Base-by-base conservation (phyloP, 2,329 filamentous ascomycete species). In the Sporothrix brunneoviolacea region DNA sequence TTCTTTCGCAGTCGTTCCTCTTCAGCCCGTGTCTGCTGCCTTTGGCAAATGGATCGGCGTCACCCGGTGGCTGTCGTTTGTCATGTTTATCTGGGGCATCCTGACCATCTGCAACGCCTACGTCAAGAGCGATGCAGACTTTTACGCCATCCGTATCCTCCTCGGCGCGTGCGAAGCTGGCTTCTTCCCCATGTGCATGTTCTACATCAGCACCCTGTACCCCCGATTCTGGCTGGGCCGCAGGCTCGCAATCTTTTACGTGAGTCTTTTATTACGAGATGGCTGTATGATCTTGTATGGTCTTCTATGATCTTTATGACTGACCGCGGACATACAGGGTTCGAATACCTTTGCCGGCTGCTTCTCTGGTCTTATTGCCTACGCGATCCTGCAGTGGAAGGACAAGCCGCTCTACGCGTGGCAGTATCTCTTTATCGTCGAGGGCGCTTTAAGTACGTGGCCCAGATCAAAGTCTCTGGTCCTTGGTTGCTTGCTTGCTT, bases 161-260 rank as follows among this genome's bases (percentile, higher is more conserved):
- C 57, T 62, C 55, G 65, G 54, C 1, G 44, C 36, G 16, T 57
- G 51, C 53, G 61, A 62, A 67, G 74, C 76, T 45, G 78, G 77
- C 4, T 81, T 82, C 59, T 82, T 80, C 56, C 76, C 78, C 4
- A 76, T 76, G 1, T 74, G 75, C 3, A 75, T 80, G 15, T 71
- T 72, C n/a, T 82, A 81, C 55, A 68, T 82, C 27, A 75, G 74
- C 18, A 65, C 76, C 43, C 80, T 80, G 60, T 81, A 81, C 57
- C 76, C 75, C 4, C 70, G 74, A 39, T 80, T 71, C 61, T 77
- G 80, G 55, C 78, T 81, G 52, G 77, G 70, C 4, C 68, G 69
- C 12, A 68, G 77, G 1, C 62, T 81, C 13, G 75, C 70, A 3
- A 62, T 79, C 33, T 80, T 81, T 59, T 81, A 78, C 55, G n/a